Conservation (phyloP, 2,329 filamentous ascomycete genomes). For the Pyricularia pennisetigena region DNA sequence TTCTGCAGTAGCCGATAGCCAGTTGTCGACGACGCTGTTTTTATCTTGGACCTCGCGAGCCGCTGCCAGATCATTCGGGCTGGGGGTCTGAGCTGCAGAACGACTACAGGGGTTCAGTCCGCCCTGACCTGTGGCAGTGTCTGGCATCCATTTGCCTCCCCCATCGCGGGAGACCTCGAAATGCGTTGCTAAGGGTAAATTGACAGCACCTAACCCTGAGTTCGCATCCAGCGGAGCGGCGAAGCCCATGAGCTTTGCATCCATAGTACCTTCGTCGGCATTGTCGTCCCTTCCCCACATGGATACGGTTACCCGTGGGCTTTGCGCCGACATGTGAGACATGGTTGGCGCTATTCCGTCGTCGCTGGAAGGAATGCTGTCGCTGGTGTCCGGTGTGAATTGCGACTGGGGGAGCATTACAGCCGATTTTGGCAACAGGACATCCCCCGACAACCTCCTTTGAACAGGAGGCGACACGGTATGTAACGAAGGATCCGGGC, state of each 20-base stretch:
- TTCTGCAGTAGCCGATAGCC: slow-evolving; percentile 28
- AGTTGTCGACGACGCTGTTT: slow-evolving; percentile 39
- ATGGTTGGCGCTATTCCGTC: slow-evolving; percentile 30
- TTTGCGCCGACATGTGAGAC: slow-evolving; percentile 33
- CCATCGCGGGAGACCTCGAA: slow-evolving; percentile 24
- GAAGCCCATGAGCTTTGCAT: slow-evolving; percentile 20
- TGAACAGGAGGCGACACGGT: slow-evolving; percentile 26
- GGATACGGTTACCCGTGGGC: slow-evolving; percentile 47
- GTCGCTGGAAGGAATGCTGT: slow-evolving; percentile 39
- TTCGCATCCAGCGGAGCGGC: slow-evolving; percentile 5
- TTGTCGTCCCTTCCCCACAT: slow-evolving; percentile 37
- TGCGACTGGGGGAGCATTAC: background rate
- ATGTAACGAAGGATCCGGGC: slow-evolving; percentile 38
- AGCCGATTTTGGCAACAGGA: background rate
- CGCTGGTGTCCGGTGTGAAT: slow-evolving; percentile 36
- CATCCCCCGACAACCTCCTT: background rate
- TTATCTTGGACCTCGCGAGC: slow-evolving; percentile 31
- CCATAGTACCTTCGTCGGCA: slow-evolving; percentile 8
- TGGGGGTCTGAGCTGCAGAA: slow-evolving; percentile 30
- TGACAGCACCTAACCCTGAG: background rate
- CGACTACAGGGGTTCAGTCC: slow-evolving; percentile 39
- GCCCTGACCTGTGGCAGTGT: slow-evolving; percentile 27
- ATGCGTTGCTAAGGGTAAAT: slow-evolving; percentile 14
- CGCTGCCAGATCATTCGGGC: slow-evolving; percentile 37
- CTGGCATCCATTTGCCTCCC: slow-evolving; percentile 29